These are phyloP conservation scores for Coniochaeta sp. DNA, from an alignment of 2,329 filamentous ascomycete species.

Conservation along the genomic window DNA sequence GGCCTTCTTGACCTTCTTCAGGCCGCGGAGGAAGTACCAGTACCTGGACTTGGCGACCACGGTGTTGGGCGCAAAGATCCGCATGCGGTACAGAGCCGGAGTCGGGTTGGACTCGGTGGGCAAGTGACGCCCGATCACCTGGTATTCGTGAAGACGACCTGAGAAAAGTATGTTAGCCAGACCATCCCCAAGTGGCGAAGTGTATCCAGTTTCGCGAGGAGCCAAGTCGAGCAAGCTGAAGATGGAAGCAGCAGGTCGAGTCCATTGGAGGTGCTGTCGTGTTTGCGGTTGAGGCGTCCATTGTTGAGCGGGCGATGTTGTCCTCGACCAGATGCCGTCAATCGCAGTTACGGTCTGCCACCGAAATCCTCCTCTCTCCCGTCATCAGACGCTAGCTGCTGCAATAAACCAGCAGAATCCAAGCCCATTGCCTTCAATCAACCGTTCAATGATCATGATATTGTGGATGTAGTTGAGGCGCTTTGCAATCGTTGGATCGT, in stretches of 20 bases:
- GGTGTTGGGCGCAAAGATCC: constrained; percentile 96
- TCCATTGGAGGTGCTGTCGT: too few species aligned
- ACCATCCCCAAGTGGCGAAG: background rate
- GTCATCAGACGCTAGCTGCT: too few species aligned
- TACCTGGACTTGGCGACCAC: constrained; percentile 99
- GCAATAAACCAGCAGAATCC: too few species aligned
- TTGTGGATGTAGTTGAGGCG: too few species aligned
- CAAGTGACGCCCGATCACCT: constrained; percentile 99
- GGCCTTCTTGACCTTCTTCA: constrained; percentile 99
- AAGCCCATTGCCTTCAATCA: too few species aligned
- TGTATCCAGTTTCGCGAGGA: background rate
- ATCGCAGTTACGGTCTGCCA: too few species aligned
- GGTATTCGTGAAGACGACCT: constrained; percentile 99
- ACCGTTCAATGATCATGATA: too few species aligned
- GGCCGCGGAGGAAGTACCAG: constrained; percentile 99
- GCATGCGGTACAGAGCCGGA: constrained; percentile 99
- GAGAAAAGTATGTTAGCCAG: constrained; percentile 26
- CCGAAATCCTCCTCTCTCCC: too few species aligned
- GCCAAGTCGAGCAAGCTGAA: background rate
- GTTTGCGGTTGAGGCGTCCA: too few species aligned
- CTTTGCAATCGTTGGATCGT: background rate
- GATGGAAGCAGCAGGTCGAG: background rate
- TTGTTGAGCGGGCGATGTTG: too few species aligned
- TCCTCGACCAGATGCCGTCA: too few species aligned
- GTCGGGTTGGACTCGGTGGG: constrained; percentile 95